Evolutionary conservation across 1,284 basidiomycete species (phyloP), one percentile per base, ranked within the genome.

Genomic region (Ustilago loliicola): DNA sequence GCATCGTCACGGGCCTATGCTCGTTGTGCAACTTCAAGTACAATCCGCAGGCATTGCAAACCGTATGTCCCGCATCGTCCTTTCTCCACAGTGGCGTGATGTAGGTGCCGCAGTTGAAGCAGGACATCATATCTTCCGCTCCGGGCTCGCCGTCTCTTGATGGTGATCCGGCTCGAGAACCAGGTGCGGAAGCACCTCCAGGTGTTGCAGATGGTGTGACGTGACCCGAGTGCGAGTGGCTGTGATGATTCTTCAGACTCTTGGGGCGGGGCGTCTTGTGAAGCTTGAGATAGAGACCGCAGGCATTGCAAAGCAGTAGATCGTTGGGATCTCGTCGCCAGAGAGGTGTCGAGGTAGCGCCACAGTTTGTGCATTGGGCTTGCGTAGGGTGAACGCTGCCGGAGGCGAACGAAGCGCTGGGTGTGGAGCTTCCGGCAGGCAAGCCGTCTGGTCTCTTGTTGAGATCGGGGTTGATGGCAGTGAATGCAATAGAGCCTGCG

Each of bases 11-110:
- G 1, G 84, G 84, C 19, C 83, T 65, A 54, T 83, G 80, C 53
- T 72, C 71, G 47, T 79, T 74, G 59, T 85, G 84, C 32, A 85
- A 64, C 63, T 85, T 85, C 38, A 80, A 61, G 58, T 84, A 83
- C 40, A 84, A 55, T 0, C 83, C 83, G 50, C 83, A 85, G 0
- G 82, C 83, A 59, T 85, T 85, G 58, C 83, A 85, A 19, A 84
- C 75, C 36, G 80, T 78, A n/a, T 78, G 73, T 4, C 82, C 80
- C 17, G 79, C 73, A 53, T 72, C 72, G 56, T 84, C 83, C 61
- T 84, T 85, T 23, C 84, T 66, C 84, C 84, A 85, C 29, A 85
- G 60, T 29, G 84, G 84, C 9, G 84, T 85, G 6, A 83, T 83
- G 36, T 76, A 80, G 8, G 84, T 85, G 23, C 84, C 84, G 65